Conservation (phyloP, 2,329 filamentous ascomycete species). For the Aaosphaeria pasadenensis region DNA sequence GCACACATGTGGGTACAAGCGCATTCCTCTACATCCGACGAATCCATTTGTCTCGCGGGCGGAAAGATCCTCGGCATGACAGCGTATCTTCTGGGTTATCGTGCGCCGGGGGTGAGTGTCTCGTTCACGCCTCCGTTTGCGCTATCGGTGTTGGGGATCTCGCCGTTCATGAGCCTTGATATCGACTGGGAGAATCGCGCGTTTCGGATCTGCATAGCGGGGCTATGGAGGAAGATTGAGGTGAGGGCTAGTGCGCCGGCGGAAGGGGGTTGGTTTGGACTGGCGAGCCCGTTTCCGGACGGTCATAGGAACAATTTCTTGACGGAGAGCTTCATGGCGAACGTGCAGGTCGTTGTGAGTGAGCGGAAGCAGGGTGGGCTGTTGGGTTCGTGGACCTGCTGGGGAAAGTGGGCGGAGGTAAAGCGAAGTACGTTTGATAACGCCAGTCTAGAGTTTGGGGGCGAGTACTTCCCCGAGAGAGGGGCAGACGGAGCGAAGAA, state of each 20-base stretch:
- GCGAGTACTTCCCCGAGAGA: slow-evolving; percentile 44
- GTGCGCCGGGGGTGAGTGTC: slow-evolving; percentile 32
- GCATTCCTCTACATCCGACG: slow-evolving; percentile 9
- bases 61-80: slow-evolving; percentile 34
- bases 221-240: slow-evolving; percentile 40
- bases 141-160: slow-evolving; percentile 29
- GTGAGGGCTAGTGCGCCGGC: slow-evolving; percentile 41
- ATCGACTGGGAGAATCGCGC: slow-evolving; percentile 40
- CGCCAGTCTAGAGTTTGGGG: slow-evolving; percentile 50
- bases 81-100: slow-evolving; percentile 48
- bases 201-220: slow-evolving; percentile 38
- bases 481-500: slow-evolving; percentile 13
- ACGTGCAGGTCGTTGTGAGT: slow-evolving; percentile 42
- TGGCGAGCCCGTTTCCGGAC: slow-evolving; percentile 46
- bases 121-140: slow-evolving; percentile 48
- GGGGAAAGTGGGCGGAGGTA: slow-evolving; percentile 38
- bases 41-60: slow-evolving; percentile 29
- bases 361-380: slow-evolving; percentile 20
- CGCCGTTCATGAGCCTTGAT: slow-evolving; percentile 43
- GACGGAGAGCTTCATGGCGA: slow-evolving; percentile 47
- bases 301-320: slow-evolving; percentile 46
- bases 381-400: slow-evolving; percentile 13
- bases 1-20: slow-evolving; percentile 40
- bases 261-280: slow-evolving; percentile 43
- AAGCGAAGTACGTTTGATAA: slow-evolving; percentile 41